Conservation (phyloP, 495 filamentous ascomycete genomes). For the Podospora comata region DNA sequence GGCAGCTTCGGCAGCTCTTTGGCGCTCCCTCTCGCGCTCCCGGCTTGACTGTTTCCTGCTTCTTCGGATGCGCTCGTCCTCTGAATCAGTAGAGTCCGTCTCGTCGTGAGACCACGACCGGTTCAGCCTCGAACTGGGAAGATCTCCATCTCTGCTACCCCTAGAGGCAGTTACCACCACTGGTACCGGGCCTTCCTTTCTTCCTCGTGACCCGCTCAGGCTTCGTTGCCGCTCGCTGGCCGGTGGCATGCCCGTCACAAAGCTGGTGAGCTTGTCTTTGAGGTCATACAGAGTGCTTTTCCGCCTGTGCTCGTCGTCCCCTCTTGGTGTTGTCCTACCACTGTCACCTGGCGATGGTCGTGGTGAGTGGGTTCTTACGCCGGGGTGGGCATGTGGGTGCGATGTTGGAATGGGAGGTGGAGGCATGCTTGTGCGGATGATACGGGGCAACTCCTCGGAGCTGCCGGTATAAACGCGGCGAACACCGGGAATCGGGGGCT, state of each 20-base stretch:
- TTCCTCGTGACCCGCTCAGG: constrained; percentile 23
- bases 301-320: constrained; percentile 21
- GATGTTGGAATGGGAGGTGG: constrained; percentile 20
- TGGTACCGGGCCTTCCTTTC: constrained; percentile 18
- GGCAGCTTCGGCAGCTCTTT: background rate
- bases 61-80: constrained; percentile 15
- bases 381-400: constrained; percentile 6
- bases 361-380: constrained; percentile 10
- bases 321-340: constrained; percentile 1
- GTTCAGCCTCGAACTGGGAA: constrained; percentile 22
- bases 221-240: constrained; percentile 23
- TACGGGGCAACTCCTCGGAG: constrained; percentile 17
- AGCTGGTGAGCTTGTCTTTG: constrained; percentile 26
- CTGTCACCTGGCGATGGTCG: constrained; percentile 1
- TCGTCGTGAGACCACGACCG: constrained; percentile 28
- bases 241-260: constrained; percentile 15
- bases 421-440: constrained; percentile 22
- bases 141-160: constrained; percentile 14
- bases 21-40: constrained; percentile 14
- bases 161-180: constrained; percentile 6
- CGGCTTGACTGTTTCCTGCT: constrained; percentile 15
- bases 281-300: constrained; percentile 21
- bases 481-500: constrained; percentile 23
- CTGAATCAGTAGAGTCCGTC: constrained; percentile 23
- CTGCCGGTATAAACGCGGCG: constrained; percentile 26